Evolutionary conservation across 2,329 filamentous ascomycete species (phyloP).

Genomic region (Pezicula radicicola): DNA sequence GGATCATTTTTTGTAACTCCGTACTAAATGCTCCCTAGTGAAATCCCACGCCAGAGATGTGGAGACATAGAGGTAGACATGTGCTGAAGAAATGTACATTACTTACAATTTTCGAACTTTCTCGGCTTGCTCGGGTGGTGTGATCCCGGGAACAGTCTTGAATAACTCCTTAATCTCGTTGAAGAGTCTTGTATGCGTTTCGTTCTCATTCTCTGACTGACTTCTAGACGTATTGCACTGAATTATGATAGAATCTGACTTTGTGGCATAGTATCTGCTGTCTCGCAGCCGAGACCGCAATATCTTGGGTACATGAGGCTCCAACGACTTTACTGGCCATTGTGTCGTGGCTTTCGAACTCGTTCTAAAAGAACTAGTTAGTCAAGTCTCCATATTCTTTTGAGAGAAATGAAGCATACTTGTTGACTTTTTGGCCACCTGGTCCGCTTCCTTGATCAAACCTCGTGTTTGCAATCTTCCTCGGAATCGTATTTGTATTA

Average conservation of each 20-base stretch:
- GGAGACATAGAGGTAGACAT: too few species aligned
- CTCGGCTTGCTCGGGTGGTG: conserved; percentile 48
- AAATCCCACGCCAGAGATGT: too few species aligned
- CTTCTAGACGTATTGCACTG: conserved; percentile 24
- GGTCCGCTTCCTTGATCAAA: conserved; percentile 25
- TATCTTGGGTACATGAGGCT: conserved; percentile 20
- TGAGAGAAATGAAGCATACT: conserved; percentile 15
- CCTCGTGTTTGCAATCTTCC: conserved; percentile 21
- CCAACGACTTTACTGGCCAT: conserved; percentile 23
- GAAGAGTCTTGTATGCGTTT: conserved; percentile 21
- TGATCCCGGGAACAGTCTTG: conserved; percentile 23
- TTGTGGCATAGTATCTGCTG: conserved; percentile 24
- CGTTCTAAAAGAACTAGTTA: conserved; percentile 20
- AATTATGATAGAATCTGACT: conserved; percentile 25
- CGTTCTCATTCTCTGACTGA: conserved; percentile 23
- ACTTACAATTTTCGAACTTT: conserved; percentile 41
- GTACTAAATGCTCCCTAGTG: too few species aligned
- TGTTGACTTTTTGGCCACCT: conserved; percentile 32
- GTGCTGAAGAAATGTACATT: not conserved
- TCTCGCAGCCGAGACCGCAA: conserved; percentile 20
- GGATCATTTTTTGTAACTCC: too few species aligned
- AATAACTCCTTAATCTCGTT: conserved; percentile 25
- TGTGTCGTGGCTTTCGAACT: conserved; percentile 28
- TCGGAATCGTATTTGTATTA: conserved; percentile 18
- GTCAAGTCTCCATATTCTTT: not conserved